Percentiles rank a stretch among this genome's conserved stretches.
Evolutionary conservation across 2,329 filamentous ascomycete species (phyloP).

Genomic region (Achaetomium macrosporum): DNA sequence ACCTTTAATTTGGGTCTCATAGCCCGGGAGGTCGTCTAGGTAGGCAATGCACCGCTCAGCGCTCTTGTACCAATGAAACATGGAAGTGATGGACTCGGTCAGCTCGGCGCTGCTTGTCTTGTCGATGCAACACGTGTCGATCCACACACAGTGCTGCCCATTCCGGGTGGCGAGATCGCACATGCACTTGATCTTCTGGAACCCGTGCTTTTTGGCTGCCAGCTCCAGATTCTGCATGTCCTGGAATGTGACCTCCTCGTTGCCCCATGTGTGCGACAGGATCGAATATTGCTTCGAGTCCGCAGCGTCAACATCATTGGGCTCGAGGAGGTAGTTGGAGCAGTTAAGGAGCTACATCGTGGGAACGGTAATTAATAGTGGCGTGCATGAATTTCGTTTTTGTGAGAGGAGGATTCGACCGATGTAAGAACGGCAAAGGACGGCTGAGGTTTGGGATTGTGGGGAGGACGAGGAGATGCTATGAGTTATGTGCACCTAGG

Average conservation of each 20-base stretch:
- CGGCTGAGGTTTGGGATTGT: too few species aligned
- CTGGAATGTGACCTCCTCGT: background rate
- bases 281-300: background rate
- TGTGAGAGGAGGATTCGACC: too few species aligned
- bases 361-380: background rate
- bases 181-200: background rate
- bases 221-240: background rate
- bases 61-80: background rate
- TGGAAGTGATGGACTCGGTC: background rate
- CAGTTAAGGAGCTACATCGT: constrained; percentile 11
- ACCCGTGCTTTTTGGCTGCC: constrained; percentile 1
- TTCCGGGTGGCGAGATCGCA: background rate
- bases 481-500: too few species aligned
- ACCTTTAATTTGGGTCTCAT: too few species aligned
- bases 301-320: background rate
- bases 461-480: too few species aligned
- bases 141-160: background rate
- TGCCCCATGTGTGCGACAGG: constrained; percentile 1
- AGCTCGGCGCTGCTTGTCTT: constrained; percentile 1
- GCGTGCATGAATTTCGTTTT: too few species aligned
- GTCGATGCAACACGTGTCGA: constrained; percentile 3
- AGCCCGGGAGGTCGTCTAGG: background rate
- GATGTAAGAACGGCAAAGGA: too few species aligned
- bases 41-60: background rate
- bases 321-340: background rate